Conservation (phyloP, 2,329 filamentous ascomycete genomes). For the Cladophialophora bantiana region DNA sequence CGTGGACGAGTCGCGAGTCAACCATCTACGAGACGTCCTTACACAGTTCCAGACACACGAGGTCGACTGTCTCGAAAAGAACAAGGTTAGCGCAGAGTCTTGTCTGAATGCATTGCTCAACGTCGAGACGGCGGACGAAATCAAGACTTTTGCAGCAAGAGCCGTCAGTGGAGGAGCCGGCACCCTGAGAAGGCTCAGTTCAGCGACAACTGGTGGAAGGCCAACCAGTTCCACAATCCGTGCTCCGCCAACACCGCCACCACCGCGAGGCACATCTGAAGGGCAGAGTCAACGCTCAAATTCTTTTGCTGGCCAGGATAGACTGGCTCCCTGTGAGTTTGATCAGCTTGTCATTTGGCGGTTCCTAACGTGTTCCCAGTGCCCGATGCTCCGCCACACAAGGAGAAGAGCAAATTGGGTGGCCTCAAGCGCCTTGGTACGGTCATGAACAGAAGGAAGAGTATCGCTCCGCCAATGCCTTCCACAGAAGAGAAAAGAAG, state of each 20-base stretch:
- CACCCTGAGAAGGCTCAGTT: slow-evolving; percentile 49
- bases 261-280: slow-evolving; percentile 58
- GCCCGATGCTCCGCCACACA: slow-evolving; percentile 47
- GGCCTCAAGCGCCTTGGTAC: slow-evolving; percentile 56
- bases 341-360: background rate
- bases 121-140: slow-evolving; percentile 84
- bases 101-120: slow-evolving; percentile 84
- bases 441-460: slow-evolving; percentile 57
- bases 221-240: slow-evolving; percentile 40
- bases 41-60: slow-evolving; percentile 95
- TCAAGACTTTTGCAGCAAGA: slow-evolving; percentile 71
- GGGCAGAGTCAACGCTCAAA: slow-evolving; percentile 61
- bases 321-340: slow-evolving; percentile 48
- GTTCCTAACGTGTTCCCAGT: slow-evolving; percentile 40
- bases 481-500: slow-evolving; percentile 50
- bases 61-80: slow-evolving; percentile 81
- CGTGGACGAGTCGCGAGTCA: slow-evolving; percentile 85
- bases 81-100: slow-evolving; percentile 75
- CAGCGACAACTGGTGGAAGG: slow-evolving; percentile 41
- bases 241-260: slow-evolving; percentile 48
- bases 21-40: slow-evolving; percentile 86
- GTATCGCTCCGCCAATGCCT: slow-evolving; percentile 48
- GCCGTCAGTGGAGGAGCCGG: slow-evolving; percentile 45
- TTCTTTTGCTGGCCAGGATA: slow-evolving; percentile 49
- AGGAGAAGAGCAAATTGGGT: slow-evolving; percentile 56